Base-by-base conservation (phyloP, 225 moss, liverwort and hornwort genomes). In the Bryum argenteum region DNA sequence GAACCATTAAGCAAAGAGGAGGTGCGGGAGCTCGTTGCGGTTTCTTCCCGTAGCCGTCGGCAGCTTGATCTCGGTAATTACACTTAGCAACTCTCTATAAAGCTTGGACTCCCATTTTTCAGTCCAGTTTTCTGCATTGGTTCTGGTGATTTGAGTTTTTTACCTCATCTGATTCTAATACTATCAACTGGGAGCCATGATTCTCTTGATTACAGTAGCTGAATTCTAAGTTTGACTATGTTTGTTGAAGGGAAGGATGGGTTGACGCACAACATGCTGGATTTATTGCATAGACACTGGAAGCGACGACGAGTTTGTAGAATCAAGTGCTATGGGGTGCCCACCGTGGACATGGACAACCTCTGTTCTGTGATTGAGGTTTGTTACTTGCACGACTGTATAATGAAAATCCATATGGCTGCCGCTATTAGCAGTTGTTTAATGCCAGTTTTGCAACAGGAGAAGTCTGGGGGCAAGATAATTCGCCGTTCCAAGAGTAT, bases 191-290 rank as follows among this genome's bases (percentile, higher is more conserved):
- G 33, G 33, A 33, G 33, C 33, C 7, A 33, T 33, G 33, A 33
- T 33, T 6, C 33, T 33, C 33, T 33, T 33, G 2, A 33, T 33
- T 54, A 38, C 48, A 17, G 2, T 63, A 21, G 44, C 44, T 75
- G 21, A 57, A 40, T 45, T 69, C 54, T 83, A 79, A 72, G 47
- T 41, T 67, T 38, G 39, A 66, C 10, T 77, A 52, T 66, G 51
- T 38, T 56, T 48, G 48, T 52, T 88, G 82, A 74, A 97, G 97
- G 97, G 71, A 87, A 92, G 76, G 94, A 98, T 84, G 97, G 97
- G 57, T 67, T 98, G 84, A 98, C 97, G 18, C 97, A 98, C 79
- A 98, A 98, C 83, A 98, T 98, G 97, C 81, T 98, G 77, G 92
- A 92, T 66, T 80, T 94, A 60, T 76, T 98, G 57, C 97, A 94